Base-by-base conservation (phyloP, 2,329 filamentous ascomycete species). In the Venturia carpophila region DNA sequence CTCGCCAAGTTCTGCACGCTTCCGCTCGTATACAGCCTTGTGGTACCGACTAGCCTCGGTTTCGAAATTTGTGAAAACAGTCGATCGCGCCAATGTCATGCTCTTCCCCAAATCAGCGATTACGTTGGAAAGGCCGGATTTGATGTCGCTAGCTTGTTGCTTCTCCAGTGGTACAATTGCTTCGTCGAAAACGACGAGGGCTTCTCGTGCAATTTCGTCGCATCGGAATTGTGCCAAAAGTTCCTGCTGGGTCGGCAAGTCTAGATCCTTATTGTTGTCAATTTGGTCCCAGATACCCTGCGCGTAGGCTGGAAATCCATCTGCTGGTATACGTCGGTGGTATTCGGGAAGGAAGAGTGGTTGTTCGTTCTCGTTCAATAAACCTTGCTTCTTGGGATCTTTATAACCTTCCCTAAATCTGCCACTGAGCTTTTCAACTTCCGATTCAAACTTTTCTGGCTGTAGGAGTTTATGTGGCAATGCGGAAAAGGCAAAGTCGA, bases 261-360 rank as follows among this genome's bases (percentile, higher is more conserved):
- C 94, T 64, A 99, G 82, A 73, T 99, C 94, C 77, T 99, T 99
- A 82, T 99, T 99, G 80, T 93, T 90, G 71, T 96, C 92, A 73
- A 99, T 99, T 77, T 97, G 93, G 72, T 97, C 92, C 94, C 94
- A 99, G 56, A 99, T 86, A 49, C 92, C 91, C 74, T 94, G 87
- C 0, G 94, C 92, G 71, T 99, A 99, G 67, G 92, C 83, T 0
- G 93, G 90, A 73, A 97, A 94, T n/a, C 94, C 94, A 75, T 99
- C 94, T 11, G 94, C 94, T 13, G 94, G 94, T 68, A 99, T 99
- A 66, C 94, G 84, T 67, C 94, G 85, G 78, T 99, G 94, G 75
- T 99, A 99, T 71, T 97, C 92, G 27, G 94, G 88, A 55, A 97
- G 79, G 74, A 99, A 94, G 5, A 99, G 84, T 5, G 90, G 90